Evolutionary conservation across 2,329 filamentous ascomycete species (phyloP).

Genomic region (Pseudohalonectria lignicola): DNA sequence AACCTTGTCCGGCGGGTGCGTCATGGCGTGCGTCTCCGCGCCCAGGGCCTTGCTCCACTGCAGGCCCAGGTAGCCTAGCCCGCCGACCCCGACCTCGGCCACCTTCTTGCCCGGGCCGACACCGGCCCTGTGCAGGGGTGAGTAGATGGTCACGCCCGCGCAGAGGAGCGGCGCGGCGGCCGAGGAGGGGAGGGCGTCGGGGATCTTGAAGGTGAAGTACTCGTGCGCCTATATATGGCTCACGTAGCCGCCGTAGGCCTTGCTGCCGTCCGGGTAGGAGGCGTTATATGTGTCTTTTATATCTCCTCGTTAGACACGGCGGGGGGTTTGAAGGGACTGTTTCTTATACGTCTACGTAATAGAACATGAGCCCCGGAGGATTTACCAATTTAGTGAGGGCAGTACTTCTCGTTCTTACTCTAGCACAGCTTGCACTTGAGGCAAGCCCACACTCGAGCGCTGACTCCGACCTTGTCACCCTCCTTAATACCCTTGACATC

Average conservation of each 20-base stretch:
- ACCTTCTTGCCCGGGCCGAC: slow-evolving; percentile 25
- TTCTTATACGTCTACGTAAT: no score
- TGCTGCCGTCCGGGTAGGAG: slow-evolving; percentile 45
- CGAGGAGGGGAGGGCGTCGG: slow-evolving; percentile 36
- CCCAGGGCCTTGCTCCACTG: slow-evolving; percentile 35
- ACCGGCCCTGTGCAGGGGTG: slow-evolving; percentile 23
- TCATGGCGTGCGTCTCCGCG: slow-evolving; percentile 54
- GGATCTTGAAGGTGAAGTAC: slow-evolving; percentile 50
- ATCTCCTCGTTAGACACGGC: no score
- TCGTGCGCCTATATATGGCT: slow-evolving; percentile 37
- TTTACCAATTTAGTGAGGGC: slow-evolving; percentile 30
- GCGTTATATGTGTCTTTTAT: slow-evolving; percentile 45
- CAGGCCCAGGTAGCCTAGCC: slow-evolving; percentile 30
- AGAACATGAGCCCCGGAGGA: no score
- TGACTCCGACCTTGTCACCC: slow-evolving; percentile 55
- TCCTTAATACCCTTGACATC: slow-evolving; percentile 36
- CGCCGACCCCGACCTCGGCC: slow-evolving; percentile 29
- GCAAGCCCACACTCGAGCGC: slow-evolving; percentile 49
- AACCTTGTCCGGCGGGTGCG: slow-evolving; percentile 45
- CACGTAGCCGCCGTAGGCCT: slow-evolving; percentile 54
- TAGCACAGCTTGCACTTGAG: slow-evolving; percentile 36
- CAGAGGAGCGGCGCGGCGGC: slow-evolving; percentile 54
- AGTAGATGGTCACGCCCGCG: slow-evolving; percentile 34
- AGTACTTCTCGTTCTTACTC: slow-evolving; percentile 38
- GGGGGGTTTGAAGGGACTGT: no score